phyloP scores from a whole-genome alignment of 2,329 filamentous ascomycete species.

The Pseudogymnoascus sp. region DNA sequence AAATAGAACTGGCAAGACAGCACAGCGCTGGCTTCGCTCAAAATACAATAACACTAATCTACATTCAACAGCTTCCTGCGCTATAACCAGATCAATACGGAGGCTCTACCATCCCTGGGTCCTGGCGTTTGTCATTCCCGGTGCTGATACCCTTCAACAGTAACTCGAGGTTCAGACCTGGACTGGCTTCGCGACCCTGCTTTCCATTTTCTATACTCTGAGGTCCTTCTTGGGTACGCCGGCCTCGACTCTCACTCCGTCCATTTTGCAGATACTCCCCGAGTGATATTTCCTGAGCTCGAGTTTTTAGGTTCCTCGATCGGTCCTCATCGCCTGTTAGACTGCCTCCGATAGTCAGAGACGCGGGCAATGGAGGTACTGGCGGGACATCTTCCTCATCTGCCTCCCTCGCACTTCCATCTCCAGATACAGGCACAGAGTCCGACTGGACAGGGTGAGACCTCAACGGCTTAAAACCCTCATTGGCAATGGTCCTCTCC shows the following conservation, averaged over 20 bases:
- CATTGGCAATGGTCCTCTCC: neutral
- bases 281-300: neutral
- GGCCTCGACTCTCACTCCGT: neutral
- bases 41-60: conserved; percentile 9
- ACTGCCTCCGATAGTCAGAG: neutral
- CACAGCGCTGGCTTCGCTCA: conserved; percentile 9
- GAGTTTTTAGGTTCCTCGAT: neutral
- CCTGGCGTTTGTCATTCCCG: conserved; percentile 16
- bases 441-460: neutral
- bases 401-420: neutral
- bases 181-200: neutral
- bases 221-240: neutral
- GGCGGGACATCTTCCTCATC: neutral
- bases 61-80: neutral
- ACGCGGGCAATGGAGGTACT: conserved; percentile 1
- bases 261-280: neutral
- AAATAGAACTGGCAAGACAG: neutral
- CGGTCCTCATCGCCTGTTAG: neutral
- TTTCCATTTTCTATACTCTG: neutral
- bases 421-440: neutral
- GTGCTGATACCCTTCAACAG: conserved; percentile 33
- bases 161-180: conserved; percentile 29
- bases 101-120: conserved; percentile 4
- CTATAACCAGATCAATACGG: conserved; percentile 2
- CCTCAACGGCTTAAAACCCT: neutral